Evolutionary conservation across 2,329 filamentous ascomycete species (phyloP), one percentile per base, ranked within the genome.

Genomic region (Penicillium sclerotigenum): DNA sequence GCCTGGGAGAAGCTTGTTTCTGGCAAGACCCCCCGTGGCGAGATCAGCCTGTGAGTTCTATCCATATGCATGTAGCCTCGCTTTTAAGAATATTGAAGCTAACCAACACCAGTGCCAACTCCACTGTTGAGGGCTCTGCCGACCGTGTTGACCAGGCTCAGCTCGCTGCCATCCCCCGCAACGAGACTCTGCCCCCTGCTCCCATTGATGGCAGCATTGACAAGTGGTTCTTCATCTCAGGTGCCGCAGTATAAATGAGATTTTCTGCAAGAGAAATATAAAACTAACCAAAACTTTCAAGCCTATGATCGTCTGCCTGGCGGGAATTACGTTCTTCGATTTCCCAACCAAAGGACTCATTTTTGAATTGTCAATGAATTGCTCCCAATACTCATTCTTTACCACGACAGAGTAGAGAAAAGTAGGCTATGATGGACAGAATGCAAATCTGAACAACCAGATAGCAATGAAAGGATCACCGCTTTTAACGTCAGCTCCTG

Each of bases 161-260:
- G 78, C 82, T 96, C 62, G 86, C 87, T 62, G 87, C 85, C 72
- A 86, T 99, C 66, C 90, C 91, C 59, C 73, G 83, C 62, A 82
- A 89, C 79, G 84, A 97, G 85, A 87, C 95, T 71, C 81, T 95
- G 57, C 75, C 84, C 54, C 86, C 94, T 59, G 93, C 88, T 65
- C 92, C 93, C 72, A 96, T 99, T 69, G 94, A 99, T 75, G 84
- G 86, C 75, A 95, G 88, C 79, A 96, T 97, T 74, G 94, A 99
- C 86, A 99, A 99, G 87, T 99, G 94, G 94, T 99, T 99, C 89
- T 99, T 97, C 87, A 99, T 99, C 80, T 96, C 91, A 77, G 94
- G 94, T 78, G 94, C 94, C 73, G 90, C 91, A 68, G 83, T 88
- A 69, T 93, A 89, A 80, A 68, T 61, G 28, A 58, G 45, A 47